Evolutionary conservation across 1,284 basidiomycete genomes (phyloP), one percentile per base, ranked within the genome.

Genomic region (Sporisorium iseilematis-ciliati): DNA sequence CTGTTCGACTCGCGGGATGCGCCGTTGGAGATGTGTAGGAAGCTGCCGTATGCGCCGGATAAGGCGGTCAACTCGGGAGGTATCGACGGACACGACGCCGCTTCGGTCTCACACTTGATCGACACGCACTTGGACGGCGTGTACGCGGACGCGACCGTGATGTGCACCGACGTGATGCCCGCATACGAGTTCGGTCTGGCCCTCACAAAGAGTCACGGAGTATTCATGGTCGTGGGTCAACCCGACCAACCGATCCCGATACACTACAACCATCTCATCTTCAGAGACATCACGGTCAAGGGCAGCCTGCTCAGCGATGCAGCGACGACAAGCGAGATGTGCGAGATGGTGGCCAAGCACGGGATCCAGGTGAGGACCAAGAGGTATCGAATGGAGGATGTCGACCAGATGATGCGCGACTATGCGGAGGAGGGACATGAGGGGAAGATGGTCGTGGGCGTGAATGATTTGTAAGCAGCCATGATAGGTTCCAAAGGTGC

Each of bases 1-100:
- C 84, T 75, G 2, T 65, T 80, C 25, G 78, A 80, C 55, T 75
- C 78, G 7, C 25, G 78, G 29, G 65, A 80, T 48, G 61, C 65
- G 8, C 56, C 61, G 3, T 21, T 70, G 1, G 57, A 64, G 26
- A 64, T 73, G 65, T 67, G 65, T 50, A 49, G 57, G n/a, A 18
- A 40, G 10, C 60, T 68, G 0, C 77, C 76, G 16, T 63, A 61
- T 41, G 65, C 64, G 12, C 77, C 78, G 0, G 78, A 80, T 56
- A 59, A 61, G 57, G 56, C 52, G 8, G 20, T 63, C 59, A 71
- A 78, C 26, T 63, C 75, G 25, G 65, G 62, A 48, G 33, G 31
- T 20, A 61, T 73, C 26, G 65, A 78, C 21, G 70, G 55, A 1
- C 56, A 66, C 23, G 57, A 77, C 33, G 31, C 56, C 25, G 35